Evolutionary conservation across 345 rosid species (phyloP).

Genomic region (Eucalyptus tenuipes): DNA sequence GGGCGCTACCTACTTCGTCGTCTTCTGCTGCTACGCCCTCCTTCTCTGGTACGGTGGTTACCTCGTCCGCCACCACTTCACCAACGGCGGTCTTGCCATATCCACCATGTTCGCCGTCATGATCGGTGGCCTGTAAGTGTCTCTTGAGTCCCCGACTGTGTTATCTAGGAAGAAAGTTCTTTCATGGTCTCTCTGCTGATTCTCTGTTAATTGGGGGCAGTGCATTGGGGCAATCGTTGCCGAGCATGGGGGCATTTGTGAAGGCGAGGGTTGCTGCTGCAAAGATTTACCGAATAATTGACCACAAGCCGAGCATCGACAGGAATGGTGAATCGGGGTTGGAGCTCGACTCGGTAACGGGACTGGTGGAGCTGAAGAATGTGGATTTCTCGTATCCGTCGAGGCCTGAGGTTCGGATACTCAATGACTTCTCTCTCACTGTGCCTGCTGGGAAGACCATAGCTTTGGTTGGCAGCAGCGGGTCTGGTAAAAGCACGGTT

Average conservation of each 20-base stretch:
- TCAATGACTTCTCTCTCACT: conserved; percentile 59
- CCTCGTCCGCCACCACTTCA: conserved; percentile 81
- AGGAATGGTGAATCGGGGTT: conserved; percentile 54
- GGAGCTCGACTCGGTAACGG: conserved; percentile 60
- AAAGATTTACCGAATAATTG: conserved; percentile 70
- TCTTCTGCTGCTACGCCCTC: conserved; percentile 86
- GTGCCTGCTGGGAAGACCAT: conserved; percentile 95
- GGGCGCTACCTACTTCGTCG: conserved; percentile 94
- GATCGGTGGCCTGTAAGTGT: conserved; percentile 92
- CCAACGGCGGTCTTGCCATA: conserved; percentile 92
- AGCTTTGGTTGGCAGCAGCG: conserved; percentile 97
- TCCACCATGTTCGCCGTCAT: conserved; percentile 96
- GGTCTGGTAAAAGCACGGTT: conserved; percentile 96
- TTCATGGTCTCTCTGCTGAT: neutral
- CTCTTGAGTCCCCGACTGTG: neutral
- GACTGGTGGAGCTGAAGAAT: conserved; percentile 65
- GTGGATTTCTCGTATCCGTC: conserved; percentile 90
- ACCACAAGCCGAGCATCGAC: conserved; percentile 66
- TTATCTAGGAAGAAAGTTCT: neutral
- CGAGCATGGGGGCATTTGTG: conserved; percentile 86
- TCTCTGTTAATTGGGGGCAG: conserved; percentile 17
- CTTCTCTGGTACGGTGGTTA: conserved; percentile 97
- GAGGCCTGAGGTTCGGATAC: conserved; percentile 68
- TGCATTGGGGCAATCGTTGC: conserved; percentile 87
- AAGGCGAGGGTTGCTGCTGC: conserved; percentile 96